Evolutionary conservation across 192 early-diverging fungal genomes (phyloP), one percentile per base, ranked within the genome.

Genomic region (Linnemannia hyalina): DNA sequence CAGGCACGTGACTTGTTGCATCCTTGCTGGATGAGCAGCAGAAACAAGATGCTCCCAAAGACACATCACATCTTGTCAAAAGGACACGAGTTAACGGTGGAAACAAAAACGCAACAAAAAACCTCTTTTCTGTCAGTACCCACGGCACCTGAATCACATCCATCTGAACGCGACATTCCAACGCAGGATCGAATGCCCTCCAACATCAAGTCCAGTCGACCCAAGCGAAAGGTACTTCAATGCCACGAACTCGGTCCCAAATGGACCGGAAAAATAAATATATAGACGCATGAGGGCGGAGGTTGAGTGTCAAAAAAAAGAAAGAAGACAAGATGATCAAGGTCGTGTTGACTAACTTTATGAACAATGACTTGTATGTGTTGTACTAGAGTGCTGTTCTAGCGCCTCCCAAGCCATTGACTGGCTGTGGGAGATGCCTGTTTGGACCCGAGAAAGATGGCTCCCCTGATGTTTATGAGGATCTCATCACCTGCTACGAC

Each of bases 401-500:
- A 54, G 80, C 73, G 26, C 71, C 80, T 38, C 70, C 74, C 22
- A 86, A 81, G 69, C 65, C 69, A 18, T 65, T 70, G 35, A 71
- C 84, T 38, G 84, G 84, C 23, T 86, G 84, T 49, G 60, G 73
- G 49, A 86, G 35, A 74, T 86, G 84, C 54, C 76, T 86, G 47
- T 86, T 86, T 81, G 84, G 84, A 18, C 84, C 84, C 40, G 84
- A 86, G 76, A 86, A 86, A 68, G 84, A 86, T 86, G 84, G 84
- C 54, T 80, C 75, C 18, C 84, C 84, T 10, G 84, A 86, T 73
- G 78, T 86, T 13, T 86, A 86, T 68, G 81, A 88, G 52, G 81
- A 81, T 47, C 83, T 89, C 63, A 72, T 92, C 60, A 87, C 77
- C 10, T 92, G 91, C 81, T 74, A 70, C 32, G 91, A 92, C 78